Conservation (phyloP, 768 basidiomycete genomes). For the Neoboletus subvelutipes region DNA sequence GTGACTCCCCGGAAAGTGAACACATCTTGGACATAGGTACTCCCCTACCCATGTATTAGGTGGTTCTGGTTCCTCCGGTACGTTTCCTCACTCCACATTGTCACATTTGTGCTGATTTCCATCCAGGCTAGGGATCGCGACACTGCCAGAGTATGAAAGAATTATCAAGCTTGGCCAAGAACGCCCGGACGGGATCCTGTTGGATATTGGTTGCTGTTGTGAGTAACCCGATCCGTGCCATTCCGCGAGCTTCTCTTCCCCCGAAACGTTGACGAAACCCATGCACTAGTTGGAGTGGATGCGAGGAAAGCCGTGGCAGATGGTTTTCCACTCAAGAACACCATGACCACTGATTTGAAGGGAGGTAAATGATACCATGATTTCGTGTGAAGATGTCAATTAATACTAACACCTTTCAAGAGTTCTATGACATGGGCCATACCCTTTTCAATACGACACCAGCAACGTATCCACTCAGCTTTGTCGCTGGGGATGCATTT, state of each 20-base stretch:
- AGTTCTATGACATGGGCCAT: slow-evolving; percentile 59
- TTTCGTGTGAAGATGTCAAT: no score
- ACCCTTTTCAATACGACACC: slow-evolving; percentile 57
- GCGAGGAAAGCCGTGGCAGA: no score
- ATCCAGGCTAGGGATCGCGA: slow-evolving; percentile 12
- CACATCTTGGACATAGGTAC: slow-evolving; percentile 13
- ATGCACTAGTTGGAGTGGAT: no score
- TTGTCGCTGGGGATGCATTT: slow-evolving; percentile 43
- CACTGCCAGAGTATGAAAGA: slow-evolving; percentile 14
- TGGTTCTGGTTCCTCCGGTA: slow-evolving; percentile 26
- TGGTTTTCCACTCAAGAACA: slow-evolving; percentile 28
- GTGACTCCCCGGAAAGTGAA: background rate
- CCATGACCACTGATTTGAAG: slow-evolving; percentile 40
- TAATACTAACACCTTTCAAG: slow-evolving; percentile 28
- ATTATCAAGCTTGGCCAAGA: no score
- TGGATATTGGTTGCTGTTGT: slow-evolving; percentile 48
- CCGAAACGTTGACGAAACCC: slow-evolving; percentile 12
- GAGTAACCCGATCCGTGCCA: slow-evolving; percentile 9
- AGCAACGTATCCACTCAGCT: slow-evolving; percentile 48
- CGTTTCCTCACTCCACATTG: background rate
- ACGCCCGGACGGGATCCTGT: no score
- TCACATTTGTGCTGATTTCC: background rate
- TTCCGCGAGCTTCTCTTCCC: no score
- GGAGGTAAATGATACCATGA: slow-evolving; percentile 25
- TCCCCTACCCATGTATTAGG: slow-evolving; percentile 31